These are phyloP conservation scores for Thermomucor indicae-seudaticae DNA, from an alignment of 371 early-diverging fungal genomes.

Conservation along the genomic window DNA sequence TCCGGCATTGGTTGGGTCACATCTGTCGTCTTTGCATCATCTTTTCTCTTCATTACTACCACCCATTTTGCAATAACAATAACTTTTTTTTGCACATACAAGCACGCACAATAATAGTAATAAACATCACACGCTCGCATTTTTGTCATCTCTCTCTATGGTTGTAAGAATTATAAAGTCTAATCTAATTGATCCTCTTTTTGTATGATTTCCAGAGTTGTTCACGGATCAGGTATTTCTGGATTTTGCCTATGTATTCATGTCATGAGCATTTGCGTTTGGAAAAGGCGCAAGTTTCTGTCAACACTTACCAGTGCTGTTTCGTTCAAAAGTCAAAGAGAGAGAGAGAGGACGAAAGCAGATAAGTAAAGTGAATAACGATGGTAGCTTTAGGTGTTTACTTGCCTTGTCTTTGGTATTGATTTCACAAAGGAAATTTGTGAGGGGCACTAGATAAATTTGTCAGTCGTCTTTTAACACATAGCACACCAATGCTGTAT, in stretches of 20 bases:
- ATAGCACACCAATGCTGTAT: not conserved
- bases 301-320: slow-evolving; percentile 23
- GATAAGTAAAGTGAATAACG: no score
- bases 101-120: no score
- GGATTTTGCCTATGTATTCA: slow-evolving; percentile 24
- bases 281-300: not conserved
- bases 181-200: slow-evolving; percentile 9
- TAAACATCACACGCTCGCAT: no score
- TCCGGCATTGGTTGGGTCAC: slow-evolving; percentile 48
- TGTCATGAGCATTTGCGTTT: not conserved
- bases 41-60: not conserved
- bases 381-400: no score
- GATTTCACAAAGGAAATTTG: slow-evolving; percentile 20
- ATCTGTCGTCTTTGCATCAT: slow-evolving; percentile 3
- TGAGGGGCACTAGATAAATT: slow-evolving; percentile 21
- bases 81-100: not conserved
- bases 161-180: no score
- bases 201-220: slow-evolving; percentile 15
- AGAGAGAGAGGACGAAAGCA: no score
- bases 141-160: no score
- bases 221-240: slow-evolving; percentile 25
- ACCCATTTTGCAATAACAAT: not conserved
- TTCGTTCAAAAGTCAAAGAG: no score
- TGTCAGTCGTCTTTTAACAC: not conserved
- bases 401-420: slow-evolving; percentile 39